Conservation (phyloP, 2,329 filamentous ascomycete species). For the Penicillium aurantiogriseum region DNA sequence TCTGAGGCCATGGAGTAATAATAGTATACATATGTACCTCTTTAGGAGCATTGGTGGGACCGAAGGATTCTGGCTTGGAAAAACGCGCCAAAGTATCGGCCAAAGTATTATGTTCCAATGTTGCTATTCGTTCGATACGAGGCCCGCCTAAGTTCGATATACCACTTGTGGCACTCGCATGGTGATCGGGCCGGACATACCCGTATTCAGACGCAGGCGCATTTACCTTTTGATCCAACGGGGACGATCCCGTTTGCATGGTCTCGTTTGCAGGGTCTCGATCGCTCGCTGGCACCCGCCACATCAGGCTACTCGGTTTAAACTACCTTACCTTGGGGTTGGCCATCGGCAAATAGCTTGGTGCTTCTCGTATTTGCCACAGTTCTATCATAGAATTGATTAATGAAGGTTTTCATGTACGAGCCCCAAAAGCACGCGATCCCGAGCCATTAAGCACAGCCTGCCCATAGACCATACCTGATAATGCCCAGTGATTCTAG, state of each 20-base stretch:
- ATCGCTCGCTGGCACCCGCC: conserved; percentile 18
- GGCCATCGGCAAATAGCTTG: conserved; percentile 1
- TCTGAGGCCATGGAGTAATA: not conserved
- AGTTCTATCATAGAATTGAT: not conserved
- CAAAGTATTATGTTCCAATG: conserved; percentile 1
- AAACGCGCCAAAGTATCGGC: conserved; percentile 8
- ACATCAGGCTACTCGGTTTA: conserved; percentile 1
- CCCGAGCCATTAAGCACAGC: not conserved
- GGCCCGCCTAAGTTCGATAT: conserved; percentile 3
- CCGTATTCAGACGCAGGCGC: conserved; percentile 5
- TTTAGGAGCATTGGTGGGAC: conserved; percentile 8
- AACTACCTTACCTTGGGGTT: conserved; percentile 4
- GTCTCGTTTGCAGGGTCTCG: conserved; percentile 8
- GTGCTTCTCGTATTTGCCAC: not conserved
- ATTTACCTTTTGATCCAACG: not conserved
- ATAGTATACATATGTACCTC: not conserved
- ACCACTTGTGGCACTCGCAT: conserved; percentile 9
- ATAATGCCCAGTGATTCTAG: not conserved
- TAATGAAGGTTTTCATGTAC: not conserved
- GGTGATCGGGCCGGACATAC: conserved; percentile 7
- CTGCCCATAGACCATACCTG: not conserved
- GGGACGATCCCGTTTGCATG: not conserved
- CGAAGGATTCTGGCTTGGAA: conserved; percentile 4
- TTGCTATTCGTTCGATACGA: conserved; percentile 15
- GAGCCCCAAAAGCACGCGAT: conserved; percentile 5